phyloP scores from a whole-genome alignment of 2,329 filamentous ascomycete genomes.

The Colletotrichum agaves region DNA sequence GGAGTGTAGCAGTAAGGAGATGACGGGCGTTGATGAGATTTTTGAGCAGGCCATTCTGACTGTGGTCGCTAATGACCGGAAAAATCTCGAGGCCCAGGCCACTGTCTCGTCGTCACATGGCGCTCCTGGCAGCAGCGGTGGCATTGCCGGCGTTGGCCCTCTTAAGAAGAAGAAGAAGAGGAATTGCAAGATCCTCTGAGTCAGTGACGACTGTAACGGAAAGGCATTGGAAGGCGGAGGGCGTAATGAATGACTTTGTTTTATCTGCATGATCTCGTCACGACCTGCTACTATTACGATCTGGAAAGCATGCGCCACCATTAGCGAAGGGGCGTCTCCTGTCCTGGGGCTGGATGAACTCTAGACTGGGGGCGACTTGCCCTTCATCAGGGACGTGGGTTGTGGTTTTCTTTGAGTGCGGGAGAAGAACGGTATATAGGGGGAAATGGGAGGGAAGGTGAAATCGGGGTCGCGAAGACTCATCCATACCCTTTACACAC shows the following conservation, averaged over 20 bases:
- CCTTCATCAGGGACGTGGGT: conserved; percentile 25
- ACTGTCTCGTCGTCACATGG: conserved; percentile 50
- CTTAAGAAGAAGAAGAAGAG: conserved; percentile 85
- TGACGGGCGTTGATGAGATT: conserved; percentile 94
- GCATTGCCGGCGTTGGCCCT: conserved; percentile 56
- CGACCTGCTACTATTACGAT: conserved; percentile 43
- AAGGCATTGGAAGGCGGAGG: conserved; percentile 32
- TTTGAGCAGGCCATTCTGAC: conserved; percentile 93
- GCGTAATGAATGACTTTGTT: conserved; percentile 39
- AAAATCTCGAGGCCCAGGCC: conserved; percentile 66
- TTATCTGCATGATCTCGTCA: conserved; percentile 47
- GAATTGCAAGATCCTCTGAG: conserved; percentile 82
- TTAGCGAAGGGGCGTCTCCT: conserved; percentile 37
- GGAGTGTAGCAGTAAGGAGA: conserved; percentile 99
- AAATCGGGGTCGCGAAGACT: conserved; percentile 26
- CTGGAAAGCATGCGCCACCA: conserved; percentile 38
- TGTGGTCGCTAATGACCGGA: conserved; percentile 83
- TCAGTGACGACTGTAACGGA: conserved; percentile 27
- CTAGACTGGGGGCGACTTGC: conserved; percentile 30
- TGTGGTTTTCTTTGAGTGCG: conserved; percentile 9
- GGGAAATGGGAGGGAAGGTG: not conserved
- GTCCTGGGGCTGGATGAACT: conserved; percentile 36
- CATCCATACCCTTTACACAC: conserved; percentile 35
- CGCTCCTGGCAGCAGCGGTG: conserved; percentile 45
- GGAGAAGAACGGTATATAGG: conserved; percentile 32